Conservation (phyloP, 1,284 basidiomycete genomes). For the Fomitopsis palustris region DNA sequence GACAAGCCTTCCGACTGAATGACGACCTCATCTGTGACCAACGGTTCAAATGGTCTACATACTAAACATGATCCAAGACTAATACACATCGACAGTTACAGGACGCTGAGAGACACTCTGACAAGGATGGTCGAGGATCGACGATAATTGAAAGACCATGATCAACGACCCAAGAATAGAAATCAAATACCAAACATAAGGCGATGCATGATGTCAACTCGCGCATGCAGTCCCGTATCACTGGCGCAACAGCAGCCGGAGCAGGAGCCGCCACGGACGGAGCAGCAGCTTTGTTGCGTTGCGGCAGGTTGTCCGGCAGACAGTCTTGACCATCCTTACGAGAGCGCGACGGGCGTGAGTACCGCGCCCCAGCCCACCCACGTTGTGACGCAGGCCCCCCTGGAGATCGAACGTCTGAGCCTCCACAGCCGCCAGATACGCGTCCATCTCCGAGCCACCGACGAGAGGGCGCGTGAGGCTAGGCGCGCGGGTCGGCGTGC, state of each 20-base stretch:
- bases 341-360: neutral
- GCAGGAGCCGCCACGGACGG: neutral
- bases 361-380: neutral
- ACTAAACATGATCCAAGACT: neutral
- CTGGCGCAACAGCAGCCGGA: neutral
- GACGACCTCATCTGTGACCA: neutral
- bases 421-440: neutral
- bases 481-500: neutral
- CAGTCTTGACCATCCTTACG: neutral
- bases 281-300: neutral
- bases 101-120: no score
- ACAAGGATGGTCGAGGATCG: neutral
- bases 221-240: neutral
- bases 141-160: neutral
- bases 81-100: neutral
- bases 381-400: neutral
- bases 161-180: neutral
- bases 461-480: neutral
- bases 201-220: neutral
- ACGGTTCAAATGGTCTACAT: no score
- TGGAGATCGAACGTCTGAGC: neutral
- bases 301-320: neutral
- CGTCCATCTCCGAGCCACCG: neutral
- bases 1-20: neutral
- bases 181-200: neutral